Conservation (phyloP, 2,329 filamentous ascomycete species). For the Trichophaea hybrida region DNA sequence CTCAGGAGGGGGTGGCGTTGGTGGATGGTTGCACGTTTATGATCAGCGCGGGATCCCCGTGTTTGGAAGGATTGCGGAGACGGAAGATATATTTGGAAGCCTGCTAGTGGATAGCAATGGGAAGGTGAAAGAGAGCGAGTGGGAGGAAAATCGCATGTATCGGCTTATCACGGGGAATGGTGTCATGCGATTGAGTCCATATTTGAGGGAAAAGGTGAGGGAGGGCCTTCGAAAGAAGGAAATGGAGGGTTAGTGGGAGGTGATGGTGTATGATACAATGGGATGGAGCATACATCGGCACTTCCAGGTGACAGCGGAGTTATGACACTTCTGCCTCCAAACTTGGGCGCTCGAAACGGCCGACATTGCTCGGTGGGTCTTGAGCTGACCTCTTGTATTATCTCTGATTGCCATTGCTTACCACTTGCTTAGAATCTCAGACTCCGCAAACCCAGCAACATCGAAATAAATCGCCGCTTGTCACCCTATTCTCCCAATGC, state of each 20-base stretch:
- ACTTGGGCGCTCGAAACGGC: too few species aligned
- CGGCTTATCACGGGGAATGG: constrained; percentile 47
- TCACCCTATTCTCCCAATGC: not conserved
- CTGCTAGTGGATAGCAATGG: constrained; percentile 48
- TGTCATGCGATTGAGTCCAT: constrained; percentile 43
- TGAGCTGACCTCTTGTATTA: too few species aligned
- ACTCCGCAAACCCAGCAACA: too few species aligned
- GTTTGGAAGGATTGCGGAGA: constrained; percentile 53
- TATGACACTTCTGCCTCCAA: too few species aligned
- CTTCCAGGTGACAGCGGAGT: too few species aligned
- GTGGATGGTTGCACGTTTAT: constrained; percentile 51
- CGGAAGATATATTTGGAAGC: constrained; percentile 55
- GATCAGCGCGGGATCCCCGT: constrained; percentile 50
- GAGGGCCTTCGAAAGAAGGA: constrained; percentile 42
- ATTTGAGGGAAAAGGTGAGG: constrained; percentile 41
- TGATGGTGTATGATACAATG: constrained; percentile 13
- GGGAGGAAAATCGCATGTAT: constrained; percentile 41
- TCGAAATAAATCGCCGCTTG: too few species aligned
- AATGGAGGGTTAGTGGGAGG: constrained; percentile 14
- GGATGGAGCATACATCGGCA: not conserved
- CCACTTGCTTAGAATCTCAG: too few species aligned
- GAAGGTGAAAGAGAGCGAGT: constrained; percentile 35
- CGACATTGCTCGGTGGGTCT: too few species aligned
- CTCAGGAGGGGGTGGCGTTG: constrained; percentile 44
- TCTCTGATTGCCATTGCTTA: too few species aligned